Base-by-base conservation (phyloP, 352 stramenopile genomes). In the Pythium plurisporium region DNA sequence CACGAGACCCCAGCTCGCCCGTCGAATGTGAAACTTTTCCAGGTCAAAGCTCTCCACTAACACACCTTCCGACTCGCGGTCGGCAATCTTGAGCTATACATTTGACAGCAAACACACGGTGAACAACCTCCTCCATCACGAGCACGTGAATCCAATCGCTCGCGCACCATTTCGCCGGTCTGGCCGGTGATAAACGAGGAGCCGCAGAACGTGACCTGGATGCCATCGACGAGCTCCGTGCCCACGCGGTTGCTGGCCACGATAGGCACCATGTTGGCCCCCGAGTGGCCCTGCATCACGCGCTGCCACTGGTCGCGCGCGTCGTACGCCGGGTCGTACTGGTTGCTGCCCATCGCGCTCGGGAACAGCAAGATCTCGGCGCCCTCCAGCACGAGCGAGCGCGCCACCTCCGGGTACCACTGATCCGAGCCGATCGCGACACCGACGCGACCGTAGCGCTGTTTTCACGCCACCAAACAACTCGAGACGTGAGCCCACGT, bases 171-270 rank as follows among this genome's bases (percentile, higher is more conserved):
- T 51, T 94, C 87, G 30, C 90, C 90, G 14, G 86, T 97, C 52
- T 95, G 85, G 19, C 91, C 87, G 19, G 86, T 91, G 64, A 97
- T 96, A 71, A 97, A 97, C 2, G 86, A 96, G 36, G 82, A 94
- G 3, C 90, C 90, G 48, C 93, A 95, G 59, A 97, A 97, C n/a
- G 82, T 93, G 41, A 97, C 82, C 14, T 85, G 82, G 29, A 89
- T 76, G 29, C 82, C 78, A 38, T 96, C 74, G 36, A 87, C 71
- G 9, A 94, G 55, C 60, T 97, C 89, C 8, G 69, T 63, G 33
- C 88, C 90, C 10, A 97, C 85, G 52, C 90, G 87, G 67, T 97
- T 97, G 27, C 86, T 96, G 41, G 84, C 91, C 29, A 97, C 79
- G 36, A 97, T 78, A 6, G 90, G 90, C 48, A 96, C 72, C 81